Conservation (phyloP, 2,329 filamentous ascomycete genomes). For the Daldinia sp. region DNA sequence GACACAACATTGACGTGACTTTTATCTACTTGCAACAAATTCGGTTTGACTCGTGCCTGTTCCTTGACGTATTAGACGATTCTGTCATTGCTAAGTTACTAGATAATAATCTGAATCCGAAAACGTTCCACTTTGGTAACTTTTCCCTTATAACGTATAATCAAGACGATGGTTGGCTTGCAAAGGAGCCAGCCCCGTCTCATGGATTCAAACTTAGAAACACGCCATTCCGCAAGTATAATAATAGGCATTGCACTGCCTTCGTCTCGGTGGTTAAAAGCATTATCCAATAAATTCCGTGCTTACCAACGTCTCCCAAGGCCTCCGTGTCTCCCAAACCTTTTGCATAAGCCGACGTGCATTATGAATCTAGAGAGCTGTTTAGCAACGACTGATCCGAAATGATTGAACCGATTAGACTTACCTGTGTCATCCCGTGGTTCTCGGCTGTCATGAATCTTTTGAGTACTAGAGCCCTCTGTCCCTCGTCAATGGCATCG, state of each 20-base stretch:
- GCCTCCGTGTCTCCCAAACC: slow-evolving; percentile 72
- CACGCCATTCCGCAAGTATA: slow-evolving; percentile 13
- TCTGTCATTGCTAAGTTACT: background rate
- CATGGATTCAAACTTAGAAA: slow-evolving; percentile 11
- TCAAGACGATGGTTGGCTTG: slow-evolving; percentile 3
- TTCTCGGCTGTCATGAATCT: slow-evolving; percentile 73
- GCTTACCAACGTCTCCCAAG: slow-evolving; percentile 73
- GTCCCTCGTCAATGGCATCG: slow-evolving; percentile 66
- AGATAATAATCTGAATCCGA: slow-evolving; percentile 1
- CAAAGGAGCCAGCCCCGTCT: background rate
- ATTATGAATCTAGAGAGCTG: slow-evolving; percentile 57
- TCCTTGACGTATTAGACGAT: background rate
- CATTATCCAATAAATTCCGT: slow-evolving; percentile 74
- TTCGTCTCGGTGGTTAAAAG: slow-evolving; percentile 45
- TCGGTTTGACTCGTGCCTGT: too few relatives aligned
- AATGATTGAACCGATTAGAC: slow-evolving; percentile 32
- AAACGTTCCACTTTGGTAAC: background rate
- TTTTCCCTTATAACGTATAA: slow-evolving; percentile 25
- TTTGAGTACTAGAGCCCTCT: slow-evolving; percentile 68
- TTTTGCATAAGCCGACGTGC: slow-evolving; percentile 72
- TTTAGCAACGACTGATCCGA: slow-evolving; percentile 16
- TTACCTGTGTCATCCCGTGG: slow-evolving; percentile 79
- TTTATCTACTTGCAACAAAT: too few relatives aligned
- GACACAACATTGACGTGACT: too few relatives aligned
- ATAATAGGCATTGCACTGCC: slow-evolving; percentile 8